Percentiles rank a stretch among this genome's conserved stretches.
These are phyloP conservation scores for Microstegium vimineum DNA, from an alignment of 176 grass and related monocot genomes.

Conservation along the genomic window DNA sequence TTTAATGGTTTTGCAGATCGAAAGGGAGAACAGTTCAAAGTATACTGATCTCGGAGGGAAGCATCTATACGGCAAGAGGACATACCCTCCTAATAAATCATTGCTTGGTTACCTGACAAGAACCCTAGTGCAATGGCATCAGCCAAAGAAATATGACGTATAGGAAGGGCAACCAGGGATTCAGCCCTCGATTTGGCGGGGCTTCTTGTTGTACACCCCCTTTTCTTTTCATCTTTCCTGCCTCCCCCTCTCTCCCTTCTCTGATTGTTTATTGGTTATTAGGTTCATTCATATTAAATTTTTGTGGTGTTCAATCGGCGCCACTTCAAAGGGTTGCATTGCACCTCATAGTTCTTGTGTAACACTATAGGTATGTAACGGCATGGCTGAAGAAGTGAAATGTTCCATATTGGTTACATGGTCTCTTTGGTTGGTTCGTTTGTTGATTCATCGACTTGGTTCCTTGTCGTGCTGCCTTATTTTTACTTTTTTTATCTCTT, in stretches of 20 bases:
- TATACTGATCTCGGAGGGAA: slow-evolving; percentile 92
- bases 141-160: slow-evolving; percentile 90
- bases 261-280: slow-evolving; percentile 51
- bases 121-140: slow-evolving; percentile 73
- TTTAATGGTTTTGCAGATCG: slow-evolving; percentile 57
- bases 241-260: slow-evolving; percentile 6
- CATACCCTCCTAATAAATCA: slow-evolving; percentile 54
- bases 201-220: slow-evolving; percentile 44
- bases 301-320: slow-evolving; percentile 42
- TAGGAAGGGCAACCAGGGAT: slow-evolving; percentile 33
- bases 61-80: slow-evolving; percentile 90
- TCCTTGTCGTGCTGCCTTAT: neutral
- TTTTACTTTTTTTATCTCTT: too few relatives aligned
- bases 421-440: neutral
- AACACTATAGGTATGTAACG: slow-evolving; percentile 57
- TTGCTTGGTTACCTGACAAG: slow-evolving; percentile 73
- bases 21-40: slow-evolving; percentile 66
- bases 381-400: slow-evolving; percentile 43
- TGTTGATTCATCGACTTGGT: neutral
- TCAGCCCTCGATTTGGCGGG: slow-evolving; percentile 32
- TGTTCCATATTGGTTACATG: slow-evolving; percentile 23
- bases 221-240: slow-evolving; percentile 40
- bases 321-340: slow-evolving; percentile 35
- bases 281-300: slow-evolving; percentile 53
- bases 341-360: slow-evolving; percentile 63